Conservation (phyloP, 2,329 filamentous ascomycete genomes). For the Orbilia quercus region DNA sequence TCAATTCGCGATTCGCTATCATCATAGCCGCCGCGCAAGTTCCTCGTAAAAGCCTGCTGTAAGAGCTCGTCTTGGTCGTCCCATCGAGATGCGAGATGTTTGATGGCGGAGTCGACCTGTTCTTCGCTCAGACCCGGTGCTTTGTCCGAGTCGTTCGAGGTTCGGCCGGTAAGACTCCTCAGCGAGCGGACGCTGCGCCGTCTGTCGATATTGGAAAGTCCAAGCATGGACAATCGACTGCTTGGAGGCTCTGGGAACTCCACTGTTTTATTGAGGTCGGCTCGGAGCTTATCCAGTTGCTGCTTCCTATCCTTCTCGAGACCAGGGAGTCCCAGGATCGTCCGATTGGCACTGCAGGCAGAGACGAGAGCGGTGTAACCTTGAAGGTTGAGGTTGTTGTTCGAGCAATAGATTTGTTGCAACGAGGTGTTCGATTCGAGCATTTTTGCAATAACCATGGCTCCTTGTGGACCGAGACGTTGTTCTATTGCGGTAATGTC, state of each 20-base stretch:
- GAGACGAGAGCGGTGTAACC: slow-evolving; percentile 77
- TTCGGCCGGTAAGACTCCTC: slow-evolving; percentile 47
- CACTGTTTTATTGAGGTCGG: slow-evolving; percentile 58
- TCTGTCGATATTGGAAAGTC: slow-evolving; percentile 37
- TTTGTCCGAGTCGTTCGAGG: slow-evolving; percentile 55
- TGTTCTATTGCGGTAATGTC: slow-evolving; percentile 65
- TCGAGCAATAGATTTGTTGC: slow-evolving; percentile 75
- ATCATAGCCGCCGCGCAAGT: slow-evolving; percentile 20
- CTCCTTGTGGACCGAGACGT: slow-evolving; percentile 75
- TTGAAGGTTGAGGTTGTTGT: slow-evolving; percentile 77
- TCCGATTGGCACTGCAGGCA: slow-evolving; percentile 73
- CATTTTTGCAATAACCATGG: slow-evolving; percentile 76
- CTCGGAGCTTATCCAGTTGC: slow-evolving; percentile 67
- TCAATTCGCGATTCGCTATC: slow-evolving; percentile 46
- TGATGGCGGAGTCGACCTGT: slow-evolving; percentile 49
- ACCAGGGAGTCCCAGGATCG: slow-evolving; percentile 71
- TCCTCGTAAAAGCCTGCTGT: slow-evolving; percentile 29
- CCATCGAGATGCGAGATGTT: slow-evolving; percentile 46
- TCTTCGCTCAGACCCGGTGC: slow-evolving; percentile 40
- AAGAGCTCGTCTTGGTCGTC: slow-evolving; percentile 44
- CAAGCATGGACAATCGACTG: slow-evolving; percentile 37
- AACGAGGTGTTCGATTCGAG: slow-evolving; percentile 73
- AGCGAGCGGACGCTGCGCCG: slow-evolving; percentile 48
- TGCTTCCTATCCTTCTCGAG: slow-evolving; percentile 73
- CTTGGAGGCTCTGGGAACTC: slow-evolving; percentile 36